Base-by-base conservation (phyloP, 1,139 yeast genomes). In the Geotrichum aggregatum region DNA sequence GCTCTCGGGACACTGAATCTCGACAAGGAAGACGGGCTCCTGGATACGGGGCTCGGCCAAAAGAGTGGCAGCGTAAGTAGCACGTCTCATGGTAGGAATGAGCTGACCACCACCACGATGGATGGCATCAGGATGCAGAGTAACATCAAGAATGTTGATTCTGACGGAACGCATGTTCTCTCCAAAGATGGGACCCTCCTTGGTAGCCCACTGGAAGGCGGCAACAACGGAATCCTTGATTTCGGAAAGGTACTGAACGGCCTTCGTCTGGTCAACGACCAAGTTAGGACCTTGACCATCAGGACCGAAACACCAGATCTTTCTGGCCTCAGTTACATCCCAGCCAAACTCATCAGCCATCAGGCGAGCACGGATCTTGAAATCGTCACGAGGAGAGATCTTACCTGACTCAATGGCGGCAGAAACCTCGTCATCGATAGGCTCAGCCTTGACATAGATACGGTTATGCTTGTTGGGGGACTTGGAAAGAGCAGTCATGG, bases 81-180 rank as follows among this genome's bases (percentile, higher is more conserved):
- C 98, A 84, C 98, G 92, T 85, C 98, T 89, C 97, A 92, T 91
- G 78, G 98, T 92, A 79, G 98, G 98, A 78, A 92, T 89, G 76
- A 92, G 84, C 83, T 92, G 98, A 80, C 98, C 98, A 80, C 95
- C 97, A 84, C 98, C 98, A 87, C 98, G 89, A 87, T 92, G 98
- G 79, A 92, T 92, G 77, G 98, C 96, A 87, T 92, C 98, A 75
- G 98, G 96, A 79, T 92, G 98, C 77, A 92, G 83, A 68, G 97
- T 91, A 73, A 92, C 98, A 85, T 92, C 98, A 79, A 92, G 83
- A 73, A 92, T 86, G 95, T 92, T 92, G 76, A 88, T 80, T 81
- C 98, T 88, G 71, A 89, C 82, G 70, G 95, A 86, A 84, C 98
- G 91, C 79, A 87, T 78, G 76, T 77, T 80, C 83, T 92, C 98